Percentiles rank a stretch among this genome's conserved stretches.
Evolutionary conservation across 1,284 basidiomycete genomes (phyloP).

Genomic region (Anthracocystis setariae): DNA sequence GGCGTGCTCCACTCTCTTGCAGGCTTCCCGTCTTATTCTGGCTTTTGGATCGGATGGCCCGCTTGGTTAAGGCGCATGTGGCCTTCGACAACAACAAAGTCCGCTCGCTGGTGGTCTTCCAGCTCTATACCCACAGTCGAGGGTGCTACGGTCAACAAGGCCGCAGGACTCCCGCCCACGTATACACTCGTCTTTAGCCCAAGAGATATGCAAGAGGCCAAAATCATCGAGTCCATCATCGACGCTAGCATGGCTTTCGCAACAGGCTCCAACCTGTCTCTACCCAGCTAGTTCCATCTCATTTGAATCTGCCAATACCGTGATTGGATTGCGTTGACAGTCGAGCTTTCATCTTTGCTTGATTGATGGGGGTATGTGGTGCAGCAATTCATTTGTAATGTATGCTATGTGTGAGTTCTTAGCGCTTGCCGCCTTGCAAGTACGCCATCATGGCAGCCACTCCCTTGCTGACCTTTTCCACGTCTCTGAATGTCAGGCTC

Average conservation of each 20-base stretch:
- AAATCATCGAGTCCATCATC: constrained; percentile 35
- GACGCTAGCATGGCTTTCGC: constrained; percentile 38
- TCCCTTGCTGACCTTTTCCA: constrained; percentile 69
- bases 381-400: background rate
- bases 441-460: constrained; percentile 50
- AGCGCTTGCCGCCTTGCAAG: constrained; percentile 38
- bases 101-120: constrained; percentile 35
- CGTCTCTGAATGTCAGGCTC: constrained; percentile 88
- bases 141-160: constrained; percentile 10
- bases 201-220: constrained; percentile 36
- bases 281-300: constrained; percentile 1
- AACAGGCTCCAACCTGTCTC: constrained; percentile 12
- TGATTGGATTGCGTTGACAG: too few species aligned
- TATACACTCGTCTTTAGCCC: constrained; percentile 51
- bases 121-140: constrained; percentile 16
- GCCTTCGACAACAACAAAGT: constrained; percentile 1
- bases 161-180: constrained; percentile 46
- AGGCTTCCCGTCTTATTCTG: constrained; percentile 39
- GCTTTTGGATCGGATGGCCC: constrained; percentile 47
- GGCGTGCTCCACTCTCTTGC: constrained; percentile 51
- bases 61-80: constrained; percentile 22
- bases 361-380: background rate
- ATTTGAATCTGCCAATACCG: background rate
- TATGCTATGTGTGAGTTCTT: too few species aligned
- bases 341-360: background rate